A percentile compares a stretch with the other conserved stretches of the same genome.
phyloP scores from a whole-genome alignment of 371 early-diverging fungal species.

The Phascolomyces articulosus region DNA sequence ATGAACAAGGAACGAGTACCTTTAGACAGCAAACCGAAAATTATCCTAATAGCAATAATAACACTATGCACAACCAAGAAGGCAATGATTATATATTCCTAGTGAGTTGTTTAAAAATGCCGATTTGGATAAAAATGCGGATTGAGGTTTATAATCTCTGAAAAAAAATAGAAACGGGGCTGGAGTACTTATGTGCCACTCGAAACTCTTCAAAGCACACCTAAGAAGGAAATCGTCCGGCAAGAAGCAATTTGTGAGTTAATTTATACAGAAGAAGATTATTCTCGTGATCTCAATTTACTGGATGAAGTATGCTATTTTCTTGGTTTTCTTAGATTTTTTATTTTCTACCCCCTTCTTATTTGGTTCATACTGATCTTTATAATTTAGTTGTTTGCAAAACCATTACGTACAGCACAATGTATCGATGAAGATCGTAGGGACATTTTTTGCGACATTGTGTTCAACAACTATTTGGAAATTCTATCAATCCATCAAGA shows the following conservation, averaged over 20 bases:
- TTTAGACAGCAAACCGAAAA: neutral
- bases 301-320: slow-evolving; percentile 43
- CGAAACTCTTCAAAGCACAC: slow-evolving; percentile 73
- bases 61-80: neutral
- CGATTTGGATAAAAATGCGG: neutral
- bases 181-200: slow-evolving; percentile 78
- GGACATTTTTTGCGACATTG: slow-evolving; percentile 71
- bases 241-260: slow-evolving; percentile 95
- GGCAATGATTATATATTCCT: too few relatives aligned
- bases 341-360: neutral
- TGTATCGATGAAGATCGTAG: slow-evolving; percentile 63
- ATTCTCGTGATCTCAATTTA: slow-evolving; percentile 74
- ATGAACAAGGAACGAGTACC: neutral
- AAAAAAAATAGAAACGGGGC: slow-evolving; percentile 32
- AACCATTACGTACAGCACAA: slow-evolving; percentile 33
- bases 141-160: neutral
- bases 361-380: neutral
- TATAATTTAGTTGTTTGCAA: slow-evolving; percentile 36
- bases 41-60: neutral
- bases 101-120: too few relatives aligned
- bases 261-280: slow-evolving; percentile 90
- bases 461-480: slow-evolving; percentile 84
- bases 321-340: too few relatives aligned
- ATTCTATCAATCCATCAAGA: slow-evolving; percentile 72
- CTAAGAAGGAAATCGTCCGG: slow-evolving; percentile 79